Base-by-base conservation (phyloP, 768 basidiomycete genomes). In the Paxillus rubicundulus region DNA sequence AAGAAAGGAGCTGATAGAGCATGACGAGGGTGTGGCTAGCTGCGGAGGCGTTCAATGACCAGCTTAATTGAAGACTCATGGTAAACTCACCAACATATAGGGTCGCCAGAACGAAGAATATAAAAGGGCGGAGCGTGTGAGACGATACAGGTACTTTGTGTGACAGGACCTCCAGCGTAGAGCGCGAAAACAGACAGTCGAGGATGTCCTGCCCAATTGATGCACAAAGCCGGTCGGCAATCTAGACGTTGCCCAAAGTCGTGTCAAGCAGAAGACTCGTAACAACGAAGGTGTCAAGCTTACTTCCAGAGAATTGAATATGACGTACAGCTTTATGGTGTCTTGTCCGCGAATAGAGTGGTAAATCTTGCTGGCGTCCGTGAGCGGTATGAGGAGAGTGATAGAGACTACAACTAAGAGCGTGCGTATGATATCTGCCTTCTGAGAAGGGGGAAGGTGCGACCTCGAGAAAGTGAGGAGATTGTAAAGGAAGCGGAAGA, bases 301-400 rank as follows among this genome's bases (percentile, higher is more conserved):
- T 69, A 96, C 96, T 81, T 99, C 97, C 7, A 99, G 78, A 10
- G 94, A 95, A 69, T 98, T 98, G 73, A 98, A 99, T 46, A 99
- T 96, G 54, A 99, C 97, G 73, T 98, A 98, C 45, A 99, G 72
- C 73, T 98, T 99, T 74, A 99, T 96, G 2, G 93, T 97, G 61
- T 99, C 97, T 70, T 98, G 97, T 0, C 95, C 96, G 18, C 97
- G 85, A 50, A 99, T 98, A 14, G 87, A 88, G 63, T 99, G 97
- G 62, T 99, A 99, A 59, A 99, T 96, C 74, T 95, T 94, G 71
- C 93, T 96, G 9, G 93, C 89, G 65, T 99, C 96, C 7, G 95
- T 94, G 37, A 94, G 77, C 2, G 89, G 86, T 32, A 85, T 78
- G 5, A 98, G 76, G 18, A 95, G 78, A 16, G 84, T 58, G 43